Percentiles rank a stretch among this genome's conserved stretches.
Evolutionary conservation across 2,329 filamentous ascomycete species (phyloP).

Genomic region (Neurospora sp.): DNA sequence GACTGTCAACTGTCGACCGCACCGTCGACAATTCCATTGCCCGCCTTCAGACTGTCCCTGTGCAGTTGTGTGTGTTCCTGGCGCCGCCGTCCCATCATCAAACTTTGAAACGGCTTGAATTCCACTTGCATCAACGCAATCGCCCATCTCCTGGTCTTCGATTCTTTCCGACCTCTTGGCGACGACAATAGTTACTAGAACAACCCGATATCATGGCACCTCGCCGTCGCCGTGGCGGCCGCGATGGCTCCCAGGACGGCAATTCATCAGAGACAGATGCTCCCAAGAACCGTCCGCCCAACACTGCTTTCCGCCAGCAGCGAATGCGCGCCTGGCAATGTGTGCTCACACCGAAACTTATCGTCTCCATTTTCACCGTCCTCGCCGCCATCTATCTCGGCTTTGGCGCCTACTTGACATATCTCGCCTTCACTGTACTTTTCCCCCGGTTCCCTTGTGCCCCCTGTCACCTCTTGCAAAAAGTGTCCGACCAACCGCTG

Average conservation of each 20-base stretch:
- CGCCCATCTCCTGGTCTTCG: background rate
- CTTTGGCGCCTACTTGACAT: conserved; percentile 18
- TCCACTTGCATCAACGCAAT: background rate
- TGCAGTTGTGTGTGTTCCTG: background rate
- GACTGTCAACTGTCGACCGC: background rate
- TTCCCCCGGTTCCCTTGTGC: background rate
- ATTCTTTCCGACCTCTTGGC: background rate
- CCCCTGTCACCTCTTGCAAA: conserved; percentile 3
- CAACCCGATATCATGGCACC: conserved; percentile 15
- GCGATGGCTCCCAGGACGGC: conserved; percentile 14
- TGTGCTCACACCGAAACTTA: conserved; percentile 37
- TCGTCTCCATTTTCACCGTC: conserved; percentile 20
- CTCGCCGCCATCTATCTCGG: conserved; percentile 19
- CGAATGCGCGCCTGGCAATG: conserved; percentile 98
- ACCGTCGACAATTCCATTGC: background rate
- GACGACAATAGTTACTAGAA: background rate
- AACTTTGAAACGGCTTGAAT: background rate
- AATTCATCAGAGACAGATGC: conserved; percentile 11
- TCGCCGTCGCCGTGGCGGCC: conserved; percentile 18
- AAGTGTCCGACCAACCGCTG: background rate
- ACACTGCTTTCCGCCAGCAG: conserved; percentile 95
- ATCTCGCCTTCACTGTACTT: conserved; percentile 16
- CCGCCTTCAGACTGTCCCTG: background rate
- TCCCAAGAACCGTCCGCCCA: conserved; percentile 18
- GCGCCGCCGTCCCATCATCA: background rate